Percentiles rank a stretch among this genome's conserved stretches.
Conservation (phyloP, 208 protist genomes). For the Wallacemonas sp. region DNA sequence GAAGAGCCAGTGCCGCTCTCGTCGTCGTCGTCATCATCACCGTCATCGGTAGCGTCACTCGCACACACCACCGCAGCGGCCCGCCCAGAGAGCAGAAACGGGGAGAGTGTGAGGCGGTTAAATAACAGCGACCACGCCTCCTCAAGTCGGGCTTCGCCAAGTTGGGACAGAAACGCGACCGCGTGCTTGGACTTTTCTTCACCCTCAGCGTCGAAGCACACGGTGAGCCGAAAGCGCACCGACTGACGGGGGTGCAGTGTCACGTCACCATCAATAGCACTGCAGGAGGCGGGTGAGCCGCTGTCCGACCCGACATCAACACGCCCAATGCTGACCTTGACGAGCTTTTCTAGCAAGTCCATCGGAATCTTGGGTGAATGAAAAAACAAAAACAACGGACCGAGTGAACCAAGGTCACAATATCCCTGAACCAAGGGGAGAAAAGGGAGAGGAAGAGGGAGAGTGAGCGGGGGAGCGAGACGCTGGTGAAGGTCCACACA, state of each 20-base stretch:
- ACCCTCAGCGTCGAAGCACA: constrained; percentile 13
- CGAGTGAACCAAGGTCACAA: too few species aligned
- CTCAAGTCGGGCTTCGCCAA: constrained; percentile 9
- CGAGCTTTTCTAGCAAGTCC: constrained; percentile 10
- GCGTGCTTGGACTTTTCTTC: background rate
- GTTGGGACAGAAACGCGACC: constrained; percentile 2
- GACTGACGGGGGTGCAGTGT: constrained; percentile 5
- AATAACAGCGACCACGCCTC: constrained; percentile 8
- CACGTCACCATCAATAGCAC: constrained; percentile 5
- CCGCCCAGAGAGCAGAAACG: constrained; percentile 11
- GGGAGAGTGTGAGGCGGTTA: constrained; percentile 1
- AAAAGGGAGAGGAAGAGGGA: too few species aligned
- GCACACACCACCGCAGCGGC: background rate
- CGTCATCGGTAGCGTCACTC: background rate
- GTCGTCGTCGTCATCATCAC: background rate
- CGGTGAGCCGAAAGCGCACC: background rate
- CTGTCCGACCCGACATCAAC: background rate
- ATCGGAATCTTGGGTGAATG: background rate
- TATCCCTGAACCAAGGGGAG: constrained; percentile 1
- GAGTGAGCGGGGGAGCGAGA: too few species aligned
- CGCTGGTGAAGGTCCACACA: too few species aligned
- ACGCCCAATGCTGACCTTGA: background rate
- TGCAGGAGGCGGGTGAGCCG: background rate
- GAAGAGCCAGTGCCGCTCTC: too few species aligned
- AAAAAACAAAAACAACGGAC: background rate